Base-by-base conservation (phyloP, 331 rosid genomes). In the Stylosanthes scabra region DNA sequence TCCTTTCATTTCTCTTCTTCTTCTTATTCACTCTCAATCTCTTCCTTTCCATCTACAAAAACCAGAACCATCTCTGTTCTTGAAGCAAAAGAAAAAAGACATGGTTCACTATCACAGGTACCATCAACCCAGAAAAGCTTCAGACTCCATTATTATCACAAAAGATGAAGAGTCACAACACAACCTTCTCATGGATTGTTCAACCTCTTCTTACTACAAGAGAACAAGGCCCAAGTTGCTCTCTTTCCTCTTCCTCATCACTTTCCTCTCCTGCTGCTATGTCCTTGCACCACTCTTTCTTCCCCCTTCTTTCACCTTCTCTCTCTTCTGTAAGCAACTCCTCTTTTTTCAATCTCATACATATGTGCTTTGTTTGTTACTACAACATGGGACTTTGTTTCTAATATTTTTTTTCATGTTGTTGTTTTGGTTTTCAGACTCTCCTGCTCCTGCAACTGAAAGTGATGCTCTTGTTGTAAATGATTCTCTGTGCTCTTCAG, bases 71-170 rank as follows among this genome's bases (percentile, higher is more conserved):
- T 58, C 42, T 66, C 46, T 27, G 34, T 67, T 67, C 49, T 13
- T 34, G 39, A 67, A 58, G 72, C 59, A n/a, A 20, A 20, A 20
- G 25, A 20, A 20, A 20, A 20, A 39, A 27, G 69, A 28, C 50
- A 94, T 91, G 98, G 93, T 88, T 16, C 82, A 81, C 39, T 59
- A 86, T 12, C 84, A 81, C 27, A 84, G 96, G 20, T 75, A 68
- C 77, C 87, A 86, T 61, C 93, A 85, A 8, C 59, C 83, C 70
- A 83, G 86, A 74, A 71, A 86, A 50, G 80, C 55, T 6, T 15
- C 74, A 4, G 80, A 78, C 9, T 71, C 37, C 75, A 20, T 3
- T 6, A 20, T 3, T 6, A n/a, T 71, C 1, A 12, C 16, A 58
- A 75, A 70, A 31, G 91, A 85, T 56, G 88, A 83, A n/a, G 94